Conservation (phyloP, 805 yeast genomes). For the Grigorovia transvaalensis region DNA sequence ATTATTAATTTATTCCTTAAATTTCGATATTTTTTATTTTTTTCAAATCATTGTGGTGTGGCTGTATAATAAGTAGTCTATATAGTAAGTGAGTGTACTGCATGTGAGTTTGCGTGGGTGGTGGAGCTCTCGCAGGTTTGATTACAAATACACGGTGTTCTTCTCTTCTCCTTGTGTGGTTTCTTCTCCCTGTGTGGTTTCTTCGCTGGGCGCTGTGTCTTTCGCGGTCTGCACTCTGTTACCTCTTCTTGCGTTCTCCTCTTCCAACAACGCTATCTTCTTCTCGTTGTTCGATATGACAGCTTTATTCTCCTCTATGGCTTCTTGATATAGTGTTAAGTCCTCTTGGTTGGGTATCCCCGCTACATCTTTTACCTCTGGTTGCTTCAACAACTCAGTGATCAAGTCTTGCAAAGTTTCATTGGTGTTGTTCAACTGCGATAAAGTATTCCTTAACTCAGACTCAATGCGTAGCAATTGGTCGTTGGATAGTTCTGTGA, state of each 20-base stretch:
- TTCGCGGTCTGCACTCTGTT: background rate
- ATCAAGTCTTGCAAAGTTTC: slow-evolving; percentile 36
- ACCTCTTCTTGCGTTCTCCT: slow-evolving; percentile 31
- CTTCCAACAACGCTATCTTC: slow-evolving; percentile 35
- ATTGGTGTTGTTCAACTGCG: slow-evolving; percentile 44
- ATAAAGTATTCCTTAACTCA: slow-evolving; percentile 34
- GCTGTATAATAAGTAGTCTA: background rate
- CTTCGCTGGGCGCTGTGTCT: background rate
- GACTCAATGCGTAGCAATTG: slow-evolving; percentile 28
- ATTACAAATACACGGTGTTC: background rate
- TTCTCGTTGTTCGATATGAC: slow-evolving; percentile 44
- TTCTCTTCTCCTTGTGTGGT: background rate
- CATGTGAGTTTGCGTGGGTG: too few species aligned
- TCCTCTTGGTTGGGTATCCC: slow-evolving; percentile 34
- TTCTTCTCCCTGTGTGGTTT: background rate
- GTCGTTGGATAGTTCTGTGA: slow-evolving; percentile 42
- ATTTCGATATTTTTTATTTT: background rate
- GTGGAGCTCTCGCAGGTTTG: too few species aligned
- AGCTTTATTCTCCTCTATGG: slow-evolving; percentile 43
- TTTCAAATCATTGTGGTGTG: background rate
- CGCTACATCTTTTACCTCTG: slow-evolving; percentile 18
- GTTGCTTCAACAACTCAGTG: slow-evolving; percentile 26
- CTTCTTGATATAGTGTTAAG: slow-evolving; percentile 40
- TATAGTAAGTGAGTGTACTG: too few species aligned
- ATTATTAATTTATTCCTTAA: background rate